Percentiles rank a stretch among this genome's conserved stretches.
These are phyloP conservation scores for Fusarium sacchari DNA, from an alignment of 2,329 filamentous ascomycete genomes.

Conservation along the genomic window DNA sequence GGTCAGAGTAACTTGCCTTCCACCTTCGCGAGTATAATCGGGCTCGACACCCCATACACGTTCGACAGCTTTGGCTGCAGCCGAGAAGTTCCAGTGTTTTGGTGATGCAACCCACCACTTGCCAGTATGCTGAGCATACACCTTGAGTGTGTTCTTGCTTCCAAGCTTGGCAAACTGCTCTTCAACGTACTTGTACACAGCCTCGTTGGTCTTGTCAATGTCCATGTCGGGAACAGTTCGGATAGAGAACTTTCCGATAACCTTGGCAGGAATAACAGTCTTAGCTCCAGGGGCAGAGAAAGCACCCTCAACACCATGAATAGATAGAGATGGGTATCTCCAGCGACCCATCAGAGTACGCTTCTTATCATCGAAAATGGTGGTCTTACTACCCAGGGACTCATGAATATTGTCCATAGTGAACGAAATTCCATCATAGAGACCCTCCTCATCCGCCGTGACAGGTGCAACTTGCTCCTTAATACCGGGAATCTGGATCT, in stretches of 20 bases:
- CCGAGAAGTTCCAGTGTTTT: constrained; percentile 98
- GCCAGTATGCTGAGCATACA: constrained; percentile 85
- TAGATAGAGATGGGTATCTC: constrained; percentile 91
- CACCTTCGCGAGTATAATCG: constrained; percentile 95
- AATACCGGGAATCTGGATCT: constrained; percentile 93
- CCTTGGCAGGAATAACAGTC: constrained; percentile 98
- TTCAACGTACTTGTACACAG: constrained; percentile 85
- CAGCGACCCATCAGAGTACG: constrained; percentile 93
- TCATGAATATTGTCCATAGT: constrained; percentile 96
- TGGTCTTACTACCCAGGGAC: constrained; percentile 87
- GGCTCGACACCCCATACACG: constrained; percentile 93
- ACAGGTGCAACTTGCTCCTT: constrained; percentile 92
- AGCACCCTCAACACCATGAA: constrained; percentile 95
- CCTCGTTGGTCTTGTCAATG: constrained; percentile 84
- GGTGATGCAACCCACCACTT: constrained; percentile 99
- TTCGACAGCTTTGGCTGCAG: constrained; percentile 94
- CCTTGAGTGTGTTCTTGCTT: constrained; percentile 91
- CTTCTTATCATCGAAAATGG: constrained; percentile 90
- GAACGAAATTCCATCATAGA: constrained; percentile 93
- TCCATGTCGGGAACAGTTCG: constrained; percentile 98
- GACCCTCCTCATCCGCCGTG: constrained; percentile 82
- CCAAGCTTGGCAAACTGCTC: constrained; percentile 85
- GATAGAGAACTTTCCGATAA: constrained; percentile 98
- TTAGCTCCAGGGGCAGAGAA: constrained; percentile 95
- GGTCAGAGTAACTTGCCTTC: constrained; percentile 67